A percentile compares a stretch with the other conserved stretches of the same genome.
Conservation (phyloP, 2,329 filamentous ascomycete genomes). For the Achaetomium macrosporum region DNA sequence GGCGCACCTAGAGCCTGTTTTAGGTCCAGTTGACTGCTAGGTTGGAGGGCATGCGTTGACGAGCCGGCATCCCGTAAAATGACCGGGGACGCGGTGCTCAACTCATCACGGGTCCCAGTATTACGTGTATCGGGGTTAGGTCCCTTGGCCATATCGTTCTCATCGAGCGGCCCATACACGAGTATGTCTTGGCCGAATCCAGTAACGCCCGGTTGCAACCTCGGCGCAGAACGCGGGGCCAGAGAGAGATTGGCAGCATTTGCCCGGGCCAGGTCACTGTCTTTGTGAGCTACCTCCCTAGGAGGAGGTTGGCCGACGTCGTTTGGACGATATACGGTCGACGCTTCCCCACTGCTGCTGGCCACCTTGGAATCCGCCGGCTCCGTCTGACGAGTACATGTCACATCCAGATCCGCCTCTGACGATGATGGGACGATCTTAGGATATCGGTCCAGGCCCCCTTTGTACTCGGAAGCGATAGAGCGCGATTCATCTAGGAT, state of each 20-base stretch:
- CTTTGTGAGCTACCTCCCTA: not conserved
- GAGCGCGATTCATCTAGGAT: slow-evolving; percentile 86
- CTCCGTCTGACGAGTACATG: not conserved
- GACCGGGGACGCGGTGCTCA: slow-evolving; percentile 35
- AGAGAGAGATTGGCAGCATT: not conserved
- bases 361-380: not conserved
- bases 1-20: slow-evolving; percentile 30
- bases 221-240: no score
- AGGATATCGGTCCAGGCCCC: slow-evolving; percentile 69
- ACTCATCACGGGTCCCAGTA: slow-evolving; percentile 34
- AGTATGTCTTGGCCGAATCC: not conserved
- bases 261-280: not conserved
- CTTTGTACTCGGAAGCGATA: slow-evolving; percentile 85
- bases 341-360: not conserved
- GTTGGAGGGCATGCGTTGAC: slow-evolving; percentile 24
- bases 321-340: not conserved
- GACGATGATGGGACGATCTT: slow-evolving; percentile 27
- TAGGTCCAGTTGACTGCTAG: slow-evolving; percentile 21
- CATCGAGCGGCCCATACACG: not conserved
- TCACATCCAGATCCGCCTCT: slow-evolving; percentile 25
- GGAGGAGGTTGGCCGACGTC: slow-evolving; percentile 15
- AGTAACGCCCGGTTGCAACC: not conserved
- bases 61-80: slow-evolving; percentile 20
- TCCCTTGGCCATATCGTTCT: slow-evolving; percentile 24
- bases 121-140: slow-evolving; percentile 20